These are phyloP conservation scores for Psilocybe azurescens DNA, from an alignment of 768 basidiomycete species.

Conservation along the genomic window DNA sequence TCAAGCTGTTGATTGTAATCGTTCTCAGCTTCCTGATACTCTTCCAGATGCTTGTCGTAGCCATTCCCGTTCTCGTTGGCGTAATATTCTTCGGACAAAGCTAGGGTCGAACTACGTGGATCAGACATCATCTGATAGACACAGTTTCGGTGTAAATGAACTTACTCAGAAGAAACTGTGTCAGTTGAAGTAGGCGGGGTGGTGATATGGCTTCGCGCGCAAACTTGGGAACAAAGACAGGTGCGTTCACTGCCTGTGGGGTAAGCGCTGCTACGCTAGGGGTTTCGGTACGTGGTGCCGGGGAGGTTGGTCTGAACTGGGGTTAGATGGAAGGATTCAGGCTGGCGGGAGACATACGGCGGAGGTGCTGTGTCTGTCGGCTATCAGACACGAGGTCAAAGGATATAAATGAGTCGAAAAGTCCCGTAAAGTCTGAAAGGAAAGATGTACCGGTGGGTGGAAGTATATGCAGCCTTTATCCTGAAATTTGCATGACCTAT, in stretches of 20 bases:
- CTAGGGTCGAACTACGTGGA: background rate
- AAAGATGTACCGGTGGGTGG: constrained; percentile 68
- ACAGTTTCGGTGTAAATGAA: background rate
- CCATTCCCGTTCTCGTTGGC: constrained; percentile 2
- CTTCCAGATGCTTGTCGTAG: constrained; percentile 5
- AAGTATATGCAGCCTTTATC: constrained; percentile 86
- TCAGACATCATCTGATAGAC: background rate
- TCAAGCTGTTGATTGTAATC: constrained; percentile 19
- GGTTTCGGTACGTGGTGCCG: constrained; percentile 29
- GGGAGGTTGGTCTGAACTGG: constrained; percentile 33
- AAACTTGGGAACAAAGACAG: constrained; percentile 82
- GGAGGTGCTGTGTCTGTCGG: constrained; percentile 19
- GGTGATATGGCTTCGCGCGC: constrained; percentile 29
- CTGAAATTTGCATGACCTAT: constrained; percentile 83
- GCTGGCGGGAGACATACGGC: constrained; percentile 34
- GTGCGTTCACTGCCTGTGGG: constrained; percentile 79
- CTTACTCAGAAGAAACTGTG: constrained; percentile 4
- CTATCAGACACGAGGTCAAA: constrained; percentile 7
- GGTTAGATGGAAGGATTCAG: constrained; percentile 21
- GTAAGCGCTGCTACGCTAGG: constrained; percentile 46
- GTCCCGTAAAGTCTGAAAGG: background rate
- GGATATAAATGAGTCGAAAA: background rate
- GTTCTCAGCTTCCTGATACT: constrained; percentile 7
- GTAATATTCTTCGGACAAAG: constrained; percentile 10
- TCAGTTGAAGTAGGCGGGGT: constrained; percentile 24